Evolutionary conservation across 1,284 basidiomycete genomes (phyloP), one percentile per base, ranked within the genome.

Genomic region (Pseudozyma hubeiensis): DNA sequence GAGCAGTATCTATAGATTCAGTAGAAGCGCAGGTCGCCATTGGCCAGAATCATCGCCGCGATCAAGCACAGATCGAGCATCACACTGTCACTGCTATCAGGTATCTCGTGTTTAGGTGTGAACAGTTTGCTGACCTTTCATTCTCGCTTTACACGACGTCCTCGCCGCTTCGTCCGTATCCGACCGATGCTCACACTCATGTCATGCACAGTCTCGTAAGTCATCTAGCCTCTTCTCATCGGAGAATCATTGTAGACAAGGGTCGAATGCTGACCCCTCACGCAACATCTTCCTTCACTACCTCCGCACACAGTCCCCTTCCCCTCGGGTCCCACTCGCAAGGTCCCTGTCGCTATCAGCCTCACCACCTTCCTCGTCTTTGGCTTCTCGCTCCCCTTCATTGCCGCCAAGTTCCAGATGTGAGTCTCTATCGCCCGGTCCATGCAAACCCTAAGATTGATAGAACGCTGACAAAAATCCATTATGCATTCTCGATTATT

Each of bases 381-480:
- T 35, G 81, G 81, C 49, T 78, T 82, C 62, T 56, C 64, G 31
- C 73, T 84, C 4, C 82, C 82, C 35, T 75, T 83, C 68, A 41
- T 81, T 35, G 79, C 79, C 24, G 76, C 70, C 61, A 69, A 70
- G 57, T 84, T 78, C 74, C 82, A 84, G 67, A 60, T 78, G 51
- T 35, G 52, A 53, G 29, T 45, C 7, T 19, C 30, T 1, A 7
- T 41, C 35, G 10, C 13, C 0, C 34, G 19, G 43, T 9, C n/a
- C n/a, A 5, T 13, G 16, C 29, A 4, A 33, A 1, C 2, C 35
- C 35, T 9, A 37, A 2, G 14, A 37, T 24, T 24, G 24, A 4
- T 4, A 24, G 24, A 4, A 24, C 24, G 24, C 24, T 24, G 24
- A 24, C 24, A 24, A 24, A 24, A n/a, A n/a, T n/a, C n/a, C n/a